phyloP scores from a whole-genome alignment of 164 flowering plant species.

The Sedum album region DNA sequence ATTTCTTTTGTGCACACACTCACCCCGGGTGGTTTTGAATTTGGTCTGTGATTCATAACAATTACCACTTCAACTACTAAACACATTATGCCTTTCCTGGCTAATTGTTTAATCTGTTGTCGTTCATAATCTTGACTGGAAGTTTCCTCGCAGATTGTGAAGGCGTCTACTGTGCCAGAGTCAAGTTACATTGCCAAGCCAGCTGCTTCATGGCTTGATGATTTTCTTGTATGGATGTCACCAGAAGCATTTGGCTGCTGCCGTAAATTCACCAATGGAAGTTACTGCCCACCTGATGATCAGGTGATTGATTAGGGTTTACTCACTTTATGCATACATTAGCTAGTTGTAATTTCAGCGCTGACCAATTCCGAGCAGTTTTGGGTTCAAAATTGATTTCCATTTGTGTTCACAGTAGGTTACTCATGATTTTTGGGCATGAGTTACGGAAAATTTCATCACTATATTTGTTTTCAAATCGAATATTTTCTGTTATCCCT shows the following conservation, averaged over 20 bases:
- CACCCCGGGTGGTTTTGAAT: no score
- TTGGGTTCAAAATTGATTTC: no score
- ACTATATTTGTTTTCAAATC: no score
- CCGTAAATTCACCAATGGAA: constrained; percentile 85
- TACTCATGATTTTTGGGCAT: no score
- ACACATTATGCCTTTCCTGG: neutral
- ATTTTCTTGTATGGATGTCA: constrained; percentile 94
- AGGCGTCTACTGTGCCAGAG: constrained; percentile 65
- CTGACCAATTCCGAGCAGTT: neutral
- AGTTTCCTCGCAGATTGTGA: constrained; percentile 52
- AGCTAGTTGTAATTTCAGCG: neutral
- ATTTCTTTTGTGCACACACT: neutral
- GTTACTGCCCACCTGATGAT: constrained; percentile 94
- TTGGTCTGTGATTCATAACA: no score
- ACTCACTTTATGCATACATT: neutral
- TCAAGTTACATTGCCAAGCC: constrained; percentile 94
- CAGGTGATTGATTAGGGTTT: constrained; percentile 41
- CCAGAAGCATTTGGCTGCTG: constrained; percentile 99
- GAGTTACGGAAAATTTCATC: no score
- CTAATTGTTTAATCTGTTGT: neutral
- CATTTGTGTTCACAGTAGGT: no score
- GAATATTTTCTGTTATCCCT: no score
- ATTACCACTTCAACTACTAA: neutral
- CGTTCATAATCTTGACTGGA: neutral
- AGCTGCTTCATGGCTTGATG: constrained; percentile 99